Percentiles rank a stretch among this genome's conserved stretches.
Evolutionary conservation across 2,329 filamentous ascomycete species (phyloP).

Genomic region (Acrodontium crateriforme): DNA sequence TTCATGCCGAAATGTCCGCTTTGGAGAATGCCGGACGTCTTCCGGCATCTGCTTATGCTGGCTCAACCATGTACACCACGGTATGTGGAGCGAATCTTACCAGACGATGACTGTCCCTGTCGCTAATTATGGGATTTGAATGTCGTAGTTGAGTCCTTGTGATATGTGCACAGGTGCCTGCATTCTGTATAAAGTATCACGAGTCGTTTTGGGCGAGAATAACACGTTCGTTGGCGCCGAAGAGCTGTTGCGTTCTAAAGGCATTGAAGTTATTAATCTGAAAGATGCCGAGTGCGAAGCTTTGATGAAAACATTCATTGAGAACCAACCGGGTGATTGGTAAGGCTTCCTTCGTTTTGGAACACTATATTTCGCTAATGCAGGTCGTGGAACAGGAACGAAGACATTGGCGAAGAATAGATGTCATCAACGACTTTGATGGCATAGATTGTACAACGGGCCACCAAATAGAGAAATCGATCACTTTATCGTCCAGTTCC

Average conservation of each 20-base stretch:
- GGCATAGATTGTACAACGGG: too few relatives aligned
- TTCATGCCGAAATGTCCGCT: constrained; percentile 66
- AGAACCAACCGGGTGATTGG: constrained; percentile 57
- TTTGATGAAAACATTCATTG: constrained; percentile 60
- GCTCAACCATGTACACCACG: constrained; percentile 72
- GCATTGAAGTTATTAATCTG: constrained; percentile 60
- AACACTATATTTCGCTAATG: background rate
- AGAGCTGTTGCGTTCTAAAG: constrained; percentile 50
- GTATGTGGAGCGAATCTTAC: too few relatives aligned
- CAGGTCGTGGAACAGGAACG: background rate
- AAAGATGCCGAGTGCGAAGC: constrained; percentile 50
- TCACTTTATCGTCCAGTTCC: too few relatives aligned
- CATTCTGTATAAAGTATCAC: constrained; percentile 58
- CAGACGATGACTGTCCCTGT: too few relatives aligned
- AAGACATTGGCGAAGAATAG: background rate
- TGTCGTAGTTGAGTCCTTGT: too few relatives aligned
- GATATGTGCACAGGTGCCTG: constrained; percentile 74
- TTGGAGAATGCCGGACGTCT: constrained; percentile 61
- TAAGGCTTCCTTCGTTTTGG: constrained; percentile 8
- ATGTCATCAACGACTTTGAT: too few relatives aligned
- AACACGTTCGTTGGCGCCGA: constrained; percentile 62
- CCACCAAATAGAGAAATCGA: too few relatives aligned
- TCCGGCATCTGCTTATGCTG: constrained; percentile 53
- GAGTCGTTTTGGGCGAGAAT: constrained; percentile 68
- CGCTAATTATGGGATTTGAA: too few relatives aligned